These are phyloP conservation scores for Aspergillus fischeri DNA, from an alignment of 2,329 filamentous ascomycete species.

Conservation along the genomic window DNA sequence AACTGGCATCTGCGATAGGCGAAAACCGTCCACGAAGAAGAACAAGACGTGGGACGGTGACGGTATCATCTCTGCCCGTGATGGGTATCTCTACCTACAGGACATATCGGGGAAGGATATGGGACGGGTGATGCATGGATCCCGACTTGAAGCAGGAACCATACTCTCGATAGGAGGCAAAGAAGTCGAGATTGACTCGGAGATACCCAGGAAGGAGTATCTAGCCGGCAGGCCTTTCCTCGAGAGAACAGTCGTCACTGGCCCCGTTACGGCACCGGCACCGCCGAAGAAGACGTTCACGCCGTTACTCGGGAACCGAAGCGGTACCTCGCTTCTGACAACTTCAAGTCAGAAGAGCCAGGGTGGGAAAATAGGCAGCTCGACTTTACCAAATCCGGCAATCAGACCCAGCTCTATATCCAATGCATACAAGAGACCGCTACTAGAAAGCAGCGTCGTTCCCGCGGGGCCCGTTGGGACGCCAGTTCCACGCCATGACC, in stretches of 20 bases:
- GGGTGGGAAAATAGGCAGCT: conserved; percentile 9
- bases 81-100: conserved; percentile 57
- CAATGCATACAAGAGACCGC: conserved; percentile 58
- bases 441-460: conserved; percentile 51
- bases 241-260: conserved; percentile 20
- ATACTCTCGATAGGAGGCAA: conserved; percentile 61
- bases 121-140: conserved; percentile 54
- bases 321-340: conserved; percentile 5
- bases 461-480: conserved; percentile 42
- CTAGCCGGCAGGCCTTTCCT: conserved; percentile 34
- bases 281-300: conserved; percentile 18
- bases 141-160: conserved; percentile 57
- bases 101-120: conserved; percentile 62
- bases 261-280: conserved; percentile 9
- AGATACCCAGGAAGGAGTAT: conserved; percentile 59
- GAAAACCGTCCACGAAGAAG: conserved; percentile 67
- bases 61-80: conserved; percentile 56
- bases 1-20: conserved; percentile 41
- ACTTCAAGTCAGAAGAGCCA: conserved; percentile 10
- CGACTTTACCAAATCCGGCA: conserved; percentile 25
- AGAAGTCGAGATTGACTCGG: conserved; percentile 63
- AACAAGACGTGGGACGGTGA: conserved; percentile 76
- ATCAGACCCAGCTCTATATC: conserved; percentile 43
- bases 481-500: conserved; percentile 63
- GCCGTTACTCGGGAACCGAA: conserved; percentile 8